Base-by-base conservation (phyloP, 345 rosid genomes). In the Cardamine resedifolia region DNA sequence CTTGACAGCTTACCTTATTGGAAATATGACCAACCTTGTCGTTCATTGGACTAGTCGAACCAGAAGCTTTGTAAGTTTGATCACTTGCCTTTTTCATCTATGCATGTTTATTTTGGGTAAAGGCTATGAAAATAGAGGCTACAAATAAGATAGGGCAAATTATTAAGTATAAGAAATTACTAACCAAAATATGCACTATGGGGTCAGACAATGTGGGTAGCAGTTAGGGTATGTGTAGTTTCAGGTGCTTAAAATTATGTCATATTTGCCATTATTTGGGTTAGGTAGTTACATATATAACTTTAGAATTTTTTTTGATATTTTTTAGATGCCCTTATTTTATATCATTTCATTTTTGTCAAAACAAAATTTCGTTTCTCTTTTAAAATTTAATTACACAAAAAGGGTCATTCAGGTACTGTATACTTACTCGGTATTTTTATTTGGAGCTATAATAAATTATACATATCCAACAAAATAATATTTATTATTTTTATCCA, bases 11-110 rank as follows among this genome's bases (percentile, higher is more conserved):
- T 95, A 95, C 82, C 83, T 95, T 60, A 95, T 95, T 34, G 99
- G 99, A 20, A 95, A 95, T 73, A 91, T 95, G 99, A 95, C 99
- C 52, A 91, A 95, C 75, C 97, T 95, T 2, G 98, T 91, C 7
- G 99, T 95, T 78, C 98, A 95, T 67, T 90, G 97, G 96, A 91
- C 99, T 77, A 85, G 98, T 86, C 93, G 96, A 78, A 95, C 99
- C 68, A 82, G 97, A 71, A 87, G 62, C 78, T 95, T 89, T 57
- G 99, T 95, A 90, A 69, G 90, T 80, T 58, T 12, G 0, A 28
- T 68, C 43, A 43, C 52, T 73, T 58, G 36, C 65, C 79, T 66
- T 23, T 58, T 26, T 55, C 10, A 51, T 75, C 39, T 73, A 14
- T n/a, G 16, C 24, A 14, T 69, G 66, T 23, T 33, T 16, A 21